These are phyloP conservation scores for Malassezia arunalokei DNA, from an alignment of 1,284 basidiomycete species.

Conservation along the genomic window DNA sequence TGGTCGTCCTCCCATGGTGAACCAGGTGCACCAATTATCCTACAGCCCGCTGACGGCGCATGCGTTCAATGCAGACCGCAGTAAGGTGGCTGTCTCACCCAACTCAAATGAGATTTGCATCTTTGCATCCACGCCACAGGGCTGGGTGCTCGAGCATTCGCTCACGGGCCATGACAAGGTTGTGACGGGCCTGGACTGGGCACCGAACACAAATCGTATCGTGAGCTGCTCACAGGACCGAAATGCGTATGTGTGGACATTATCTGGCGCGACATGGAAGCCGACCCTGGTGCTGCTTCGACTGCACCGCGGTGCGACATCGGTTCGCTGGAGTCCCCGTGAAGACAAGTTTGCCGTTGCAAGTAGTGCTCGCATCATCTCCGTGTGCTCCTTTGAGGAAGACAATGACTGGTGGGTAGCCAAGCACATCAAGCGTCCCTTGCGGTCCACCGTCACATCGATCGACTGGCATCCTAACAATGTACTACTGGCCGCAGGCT, in stretches of 20 bases:
- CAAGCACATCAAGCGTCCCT: conserved; percentile 91
- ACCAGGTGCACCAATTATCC: conserved; percentile 54
- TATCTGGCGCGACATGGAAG: conserved; percentile 66
- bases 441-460: conserved; percentile 78
- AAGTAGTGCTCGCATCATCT: conserved; percentile 60
- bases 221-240: conserved; percentile 96
- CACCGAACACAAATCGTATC: conserved; percentile 85
- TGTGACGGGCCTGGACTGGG: conserved; percentile 98
- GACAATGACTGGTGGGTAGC: conserved; percentile 97
- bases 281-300: conserved; percentile 90
- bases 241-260: conserved; percentile 97
- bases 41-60: conserved; percentile 77
- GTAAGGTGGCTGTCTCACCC: conserved; percentile 76
- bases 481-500: conserved; percentile 82
- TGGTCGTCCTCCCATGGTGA: conserved; percentile 38
- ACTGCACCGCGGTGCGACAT: conserved; percentile 89
- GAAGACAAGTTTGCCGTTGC: conserved; percentile 99
- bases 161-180: conserved; percentile 94
- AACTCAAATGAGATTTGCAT: conserved; percentile 83
- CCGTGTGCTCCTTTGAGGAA: conserved; percentile 44
- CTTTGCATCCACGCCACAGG: conserved; percentile 48
- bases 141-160: conserved; percentile 65
- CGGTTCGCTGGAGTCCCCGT: conserved; percentile 87
- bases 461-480: conserved; percentile 98
- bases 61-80: conserved; percentile 79